Conservation (phyloP, 768 basidiomycete species). For the Boletellus ananas region DNA sequence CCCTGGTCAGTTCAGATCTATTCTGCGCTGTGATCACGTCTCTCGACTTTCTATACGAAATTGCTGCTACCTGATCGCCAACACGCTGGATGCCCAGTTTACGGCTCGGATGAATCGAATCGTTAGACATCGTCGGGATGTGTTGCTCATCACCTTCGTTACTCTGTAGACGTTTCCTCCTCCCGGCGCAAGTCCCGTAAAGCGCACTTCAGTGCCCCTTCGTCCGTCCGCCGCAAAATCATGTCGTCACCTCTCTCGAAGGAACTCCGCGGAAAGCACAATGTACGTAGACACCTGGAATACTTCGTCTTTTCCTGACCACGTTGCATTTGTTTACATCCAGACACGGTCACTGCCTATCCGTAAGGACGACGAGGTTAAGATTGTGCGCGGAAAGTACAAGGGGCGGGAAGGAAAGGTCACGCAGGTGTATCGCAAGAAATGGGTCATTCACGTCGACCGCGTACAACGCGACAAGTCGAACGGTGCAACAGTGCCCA, state of each 20-base stretch:
- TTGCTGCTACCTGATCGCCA: slow-evolving; percentile 25
- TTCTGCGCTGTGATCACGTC: slow-evolving; percentile 17
- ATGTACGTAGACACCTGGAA: slow-evolving; percentile 49
- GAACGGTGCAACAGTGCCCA: slow-evolving; percentile 89
- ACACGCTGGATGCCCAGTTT: slow-evolving; percentile 53
- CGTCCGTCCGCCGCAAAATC: slow-evolving; percentile 92
- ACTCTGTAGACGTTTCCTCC: slow-evolving; percentile 70
- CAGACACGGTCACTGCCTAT: slow-evolving; percentile 90
- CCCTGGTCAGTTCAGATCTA: slow-evolving; percentile 58
- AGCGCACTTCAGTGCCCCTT: slow-evolving; percentile 95
- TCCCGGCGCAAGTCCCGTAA: slow-evolving; percentile 98
- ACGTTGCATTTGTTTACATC: not conserved
- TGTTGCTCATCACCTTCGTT: slow-evolving; percentile 31
- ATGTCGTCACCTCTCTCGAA: slow-evolving; percentile 96
- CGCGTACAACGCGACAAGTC: slow-evolving; percentile 97
- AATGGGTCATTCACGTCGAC: slow-evolving; percentile 98
- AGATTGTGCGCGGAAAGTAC: slow-evolving; percentile 96
- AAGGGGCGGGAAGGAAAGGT: slow-evolving; percentile 99
- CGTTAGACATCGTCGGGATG: slow-evolving; percentile 3
- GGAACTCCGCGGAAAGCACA: slow-evolving; percentile 90
- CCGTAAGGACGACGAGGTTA: slow-evolving; percentile 97
- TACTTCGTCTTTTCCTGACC: not conserved
- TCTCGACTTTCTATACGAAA: slow-evolving; percentile 22
- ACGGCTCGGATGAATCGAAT: slow-evolving; percentile 41
- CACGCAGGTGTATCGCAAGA: slow-evolving; percentile 97